A percentile compares a stretch with the other conserved stretches of the same genome.
These are phyloP conservation scores for Mycena chlorophos DNA, from an alignment of 768 basidiomycete genomes.

Conservation along the genomic window DNA sequence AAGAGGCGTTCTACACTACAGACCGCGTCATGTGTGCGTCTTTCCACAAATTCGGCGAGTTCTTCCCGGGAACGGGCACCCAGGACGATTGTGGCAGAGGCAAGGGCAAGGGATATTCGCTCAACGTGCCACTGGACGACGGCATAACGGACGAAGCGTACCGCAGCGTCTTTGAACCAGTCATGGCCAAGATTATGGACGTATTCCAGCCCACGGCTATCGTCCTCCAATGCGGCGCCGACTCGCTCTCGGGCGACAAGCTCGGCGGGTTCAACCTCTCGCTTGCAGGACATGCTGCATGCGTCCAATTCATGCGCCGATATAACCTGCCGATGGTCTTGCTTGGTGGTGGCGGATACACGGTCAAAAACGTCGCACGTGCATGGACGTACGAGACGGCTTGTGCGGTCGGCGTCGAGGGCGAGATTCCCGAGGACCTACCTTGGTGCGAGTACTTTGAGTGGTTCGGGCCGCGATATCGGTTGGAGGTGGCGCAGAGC, in stretches of 20 bases:
- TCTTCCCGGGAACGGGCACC: slow-evolving; percentile 86
- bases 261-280: slow-evolving; percentile 94
- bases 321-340: slow-evolving; percentile 86
- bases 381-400: slow-evolving; percentile 98
- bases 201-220: slow-evolving; percentile 86
- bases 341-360: slow-evolving; percentile 95
- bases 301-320: slow-evolving; percentile 81
- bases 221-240: slow-evolving; percentile 93
- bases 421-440: slow-evolving; percentile 72
- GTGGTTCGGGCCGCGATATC: slow-evolving; percentile 95
- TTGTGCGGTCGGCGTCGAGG: slow-evolving; percentile 82
- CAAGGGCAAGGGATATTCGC: slow-evolving; percentile 81
- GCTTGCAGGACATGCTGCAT: slow-evolving; percentile 92
- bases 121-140: slow-evolving; percentile 93
- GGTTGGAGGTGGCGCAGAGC: slow-evolving; percentile 85
- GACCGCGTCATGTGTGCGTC: slow-evolving; percentile 96
- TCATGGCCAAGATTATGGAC: slow-evolving; percentile 82
- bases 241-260: slow-evolving; percentile 94
- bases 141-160: slow-evolving; percentile 91
- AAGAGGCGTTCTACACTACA: slow-evolving; percentile 97
- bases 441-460: slow-evolving; percentile 93
- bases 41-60: slow-evolving; percentile 97
- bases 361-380: slow-evolving; percentile 92
- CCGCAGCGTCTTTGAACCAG: slow-evolving; percentile 87
- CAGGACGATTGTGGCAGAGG: slow-evolving; percentile 84